phyloP scores from a whole-genome alignment of 1,284 basidiomycete genomes.

The Mycosarcoma maydis region DNA sequence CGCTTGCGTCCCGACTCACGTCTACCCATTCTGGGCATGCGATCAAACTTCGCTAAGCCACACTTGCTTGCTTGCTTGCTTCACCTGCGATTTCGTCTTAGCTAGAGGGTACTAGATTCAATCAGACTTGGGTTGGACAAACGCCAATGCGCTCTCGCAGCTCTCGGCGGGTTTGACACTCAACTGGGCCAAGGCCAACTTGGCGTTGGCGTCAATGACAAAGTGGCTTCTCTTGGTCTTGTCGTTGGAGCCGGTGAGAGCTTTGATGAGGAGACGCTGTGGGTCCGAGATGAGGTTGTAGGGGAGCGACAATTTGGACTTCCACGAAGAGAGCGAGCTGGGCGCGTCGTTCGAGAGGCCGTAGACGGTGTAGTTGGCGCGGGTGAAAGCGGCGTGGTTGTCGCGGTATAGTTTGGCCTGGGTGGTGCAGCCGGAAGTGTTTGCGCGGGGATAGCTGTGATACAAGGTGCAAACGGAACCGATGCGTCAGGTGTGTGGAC shows the following conservation, averaged over 20 bases:
- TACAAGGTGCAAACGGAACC: too few species aligned
- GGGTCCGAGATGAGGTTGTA: slow-evolving; percentile 89
- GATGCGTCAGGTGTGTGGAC: too few species aligned
- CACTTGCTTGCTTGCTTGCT: slow-evolving; percentile 1
- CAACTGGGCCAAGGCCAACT: slow-evolving; percentile 37
- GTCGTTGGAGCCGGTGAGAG: slow-evolving; percentile 79
- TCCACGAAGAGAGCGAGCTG: slow-evolving; percentile 72
- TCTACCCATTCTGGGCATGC: slow-evolving; percentile 11
- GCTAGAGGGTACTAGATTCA: too few species aligned
- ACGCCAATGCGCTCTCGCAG: slow-evolving; percentile 16
- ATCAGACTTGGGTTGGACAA: too few species aligned
- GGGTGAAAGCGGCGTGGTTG: slow-evolving; percentile 77
- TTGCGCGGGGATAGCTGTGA: slow-evolving; percentile 48
- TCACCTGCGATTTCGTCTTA: too few species aligned
- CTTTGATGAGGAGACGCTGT: slow-evolving; percentile 79
- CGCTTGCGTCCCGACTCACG: slow-evolving; percentile 9
- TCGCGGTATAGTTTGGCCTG: slow-evolving; percentile 73
- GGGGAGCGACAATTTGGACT: slow-evolving; percentile 76
- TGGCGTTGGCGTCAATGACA: slow-evolving; percentile 54
- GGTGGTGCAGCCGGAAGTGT: slow-evolving; percentile 57
- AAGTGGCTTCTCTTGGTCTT: slow-evolving; percentile 72
- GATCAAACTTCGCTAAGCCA: slow-evolving; percentile 24
- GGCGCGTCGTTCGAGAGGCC: slow-evolving; percentile 87
- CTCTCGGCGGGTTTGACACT: slow-evolving; percentile 58
- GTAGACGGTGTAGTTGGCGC: slow-evolving; percentile 79